These are phyloP conservation scores for Exophiala xenobiotica DNA, from an alignment of 2,329 filamentous ascomycete genomes.

Conservation along the genomic window DNA sequence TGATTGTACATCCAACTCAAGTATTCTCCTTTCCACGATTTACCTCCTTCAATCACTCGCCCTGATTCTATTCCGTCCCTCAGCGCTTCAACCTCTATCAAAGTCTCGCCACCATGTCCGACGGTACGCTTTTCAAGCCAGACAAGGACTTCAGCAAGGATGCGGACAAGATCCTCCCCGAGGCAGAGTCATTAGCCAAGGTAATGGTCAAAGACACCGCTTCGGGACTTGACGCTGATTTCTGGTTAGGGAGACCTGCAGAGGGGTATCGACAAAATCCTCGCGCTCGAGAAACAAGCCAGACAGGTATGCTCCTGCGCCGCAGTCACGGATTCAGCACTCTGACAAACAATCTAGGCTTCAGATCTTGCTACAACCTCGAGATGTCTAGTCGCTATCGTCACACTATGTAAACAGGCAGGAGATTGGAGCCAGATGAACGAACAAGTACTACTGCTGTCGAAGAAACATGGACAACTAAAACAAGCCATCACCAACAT, in stretches of 20 bases:
- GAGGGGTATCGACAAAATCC: conserved; percentile 84
- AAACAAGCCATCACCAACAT: conserved; percentile 99
- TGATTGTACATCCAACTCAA: neutral
- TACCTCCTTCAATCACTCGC: too few species aligned
- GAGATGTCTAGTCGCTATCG: conserved; percentile 79
- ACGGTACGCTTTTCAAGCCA: conserved; percentile 76
- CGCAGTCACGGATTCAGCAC: conserved; percentile 1
- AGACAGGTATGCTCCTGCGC: conserved; percentile 67
- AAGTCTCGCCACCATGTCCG: conserved; percentile 66
- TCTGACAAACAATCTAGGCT: conserved; percentile 56
- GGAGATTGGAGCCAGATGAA: conserved; percentile 94
- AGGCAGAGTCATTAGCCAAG: conserved; percentile 86
- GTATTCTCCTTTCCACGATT: neutral
- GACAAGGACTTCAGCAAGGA: conserved; percentile 99
- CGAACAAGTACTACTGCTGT: conserved; percentile 91
- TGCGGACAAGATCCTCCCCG: conserved; percentile 84
- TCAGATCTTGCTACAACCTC: conserved; percentile 96
- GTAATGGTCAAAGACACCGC: conserved; percentile 48
- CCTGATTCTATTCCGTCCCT: neutral
- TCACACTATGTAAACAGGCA: conserved; percentile 89
- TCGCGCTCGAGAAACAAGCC: conserved; percentile 90
- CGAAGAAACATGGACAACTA: conserved; percentile 99
- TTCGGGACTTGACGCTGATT: conserved; percentile 27
- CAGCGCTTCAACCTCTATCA: neutral
- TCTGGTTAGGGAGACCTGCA: conserved; percentile 58